These are phyloP conservation scores for Phalaenopsis equestris DNA, from an alignment of 106 monocot species.

Conservation along the genomic window DNA sequence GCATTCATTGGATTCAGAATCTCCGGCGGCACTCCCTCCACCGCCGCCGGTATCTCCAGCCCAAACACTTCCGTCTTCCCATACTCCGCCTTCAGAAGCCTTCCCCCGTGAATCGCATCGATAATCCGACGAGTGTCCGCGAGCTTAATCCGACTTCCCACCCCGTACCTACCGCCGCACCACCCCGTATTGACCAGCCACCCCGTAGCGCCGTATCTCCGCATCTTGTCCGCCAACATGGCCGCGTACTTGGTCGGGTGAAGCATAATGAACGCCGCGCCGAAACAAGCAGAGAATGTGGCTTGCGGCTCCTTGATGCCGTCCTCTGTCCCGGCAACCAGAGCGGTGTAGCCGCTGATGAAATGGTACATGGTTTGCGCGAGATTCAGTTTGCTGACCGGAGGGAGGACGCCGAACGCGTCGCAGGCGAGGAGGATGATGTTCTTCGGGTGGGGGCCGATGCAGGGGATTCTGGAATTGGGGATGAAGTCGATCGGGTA, in stretches of 20 bases:
- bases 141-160: conserved; percentile 76
- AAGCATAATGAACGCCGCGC: conserved; percentile 43
- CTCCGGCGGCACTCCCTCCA: conserved; percentile 67
- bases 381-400: conserved; percentile 42
- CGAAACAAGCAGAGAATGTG: conserved; percentile 49
- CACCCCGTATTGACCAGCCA: conserved; percentile 70
- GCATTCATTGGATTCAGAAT: conserved; percentile 74
- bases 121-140: conserved; percentile 77
- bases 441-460: conserved; percentile 87
- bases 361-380: conserved; percentile 60
- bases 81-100: conserved; percentile 56
- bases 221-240: conserved; percentile 54
- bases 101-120: conserved; percentile 82
- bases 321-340: conserved; percentile 49
- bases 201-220: conserved; percentile 30
- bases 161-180: conserved; percentile 97
- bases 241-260: conserved; percentile 40
- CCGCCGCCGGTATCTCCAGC: conserved; percentile 60
- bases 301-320: conserved; percentile 47
- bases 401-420: conserved; percentile 45
- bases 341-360: conserved; percentile 46
- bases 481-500: conserved; percentile 96
- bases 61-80: conserved; percentile 76
- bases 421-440: conserved; percentile 57
- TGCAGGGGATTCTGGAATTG: conserved; percentile 86